These are phyloP conservation scores for Domatiomyces globalis DNA, from an alignment of 2,329 filamentous ascomycete genomes.

Conservation along the genomic window DNA sequence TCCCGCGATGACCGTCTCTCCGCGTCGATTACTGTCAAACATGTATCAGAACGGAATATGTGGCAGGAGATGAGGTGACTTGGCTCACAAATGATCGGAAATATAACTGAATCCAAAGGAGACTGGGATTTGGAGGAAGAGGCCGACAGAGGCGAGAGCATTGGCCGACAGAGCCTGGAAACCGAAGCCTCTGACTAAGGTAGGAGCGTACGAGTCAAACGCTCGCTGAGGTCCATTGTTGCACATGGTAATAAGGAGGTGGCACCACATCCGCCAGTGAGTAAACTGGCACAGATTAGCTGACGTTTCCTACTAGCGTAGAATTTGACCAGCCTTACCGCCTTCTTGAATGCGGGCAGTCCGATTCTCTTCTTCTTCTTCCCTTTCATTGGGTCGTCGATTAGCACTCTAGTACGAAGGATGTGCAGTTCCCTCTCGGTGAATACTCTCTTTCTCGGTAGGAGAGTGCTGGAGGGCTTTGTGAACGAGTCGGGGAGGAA, in stretches of 20 bases:
- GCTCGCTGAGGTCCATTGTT: constrained; percentile 37
- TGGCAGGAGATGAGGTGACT: neutral
- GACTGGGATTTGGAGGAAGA: constrained; percentile 39
- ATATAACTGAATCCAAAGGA: constrained; percentile 40
- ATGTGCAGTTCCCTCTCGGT: constrained; percentile 31
- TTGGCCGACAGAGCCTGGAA: constrained; percentile 37
- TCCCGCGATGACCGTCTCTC: constrained; percentile 39
- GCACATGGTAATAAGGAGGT: constrained; percentile 37
- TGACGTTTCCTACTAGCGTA: neutral
- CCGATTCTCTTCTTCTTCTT: constrained; percentile 37
- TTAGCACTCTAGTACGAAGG: constrained; percentile 27
- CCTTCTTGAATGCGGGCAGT: constrained; percentile 28
- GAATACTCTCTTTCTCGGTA: constrained; percentile 26
- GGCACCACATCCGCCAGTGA: constrained; percentile 40
- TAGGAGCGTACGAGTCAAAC: constrained; percentile 38
- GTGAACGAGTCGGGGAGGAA: constrained; percentile 34
- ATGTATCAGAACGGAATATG: neutral
- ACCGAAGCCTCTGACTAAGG: constrained; percentile 40
- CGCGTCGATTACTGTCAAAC: constrained; percentile 32
- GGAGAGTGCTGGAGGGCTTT: constrained; percentile 31
- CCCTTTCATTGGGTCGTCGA: constrained; percentile 28
- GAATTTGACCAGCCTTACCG: constrained; percentile 26
- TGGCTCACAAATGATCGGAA: constrained; percentile 38
- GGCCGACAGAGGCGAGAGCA: constrained; percentile 41
- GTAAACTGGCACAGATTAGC: constrained; percentile 24